Evolutionary conservation across 192 early-diverging fungal species (phyloP), one percentile per base, ranked within the genome.

Genomic region (Entomortierella parvispora): DNA sequence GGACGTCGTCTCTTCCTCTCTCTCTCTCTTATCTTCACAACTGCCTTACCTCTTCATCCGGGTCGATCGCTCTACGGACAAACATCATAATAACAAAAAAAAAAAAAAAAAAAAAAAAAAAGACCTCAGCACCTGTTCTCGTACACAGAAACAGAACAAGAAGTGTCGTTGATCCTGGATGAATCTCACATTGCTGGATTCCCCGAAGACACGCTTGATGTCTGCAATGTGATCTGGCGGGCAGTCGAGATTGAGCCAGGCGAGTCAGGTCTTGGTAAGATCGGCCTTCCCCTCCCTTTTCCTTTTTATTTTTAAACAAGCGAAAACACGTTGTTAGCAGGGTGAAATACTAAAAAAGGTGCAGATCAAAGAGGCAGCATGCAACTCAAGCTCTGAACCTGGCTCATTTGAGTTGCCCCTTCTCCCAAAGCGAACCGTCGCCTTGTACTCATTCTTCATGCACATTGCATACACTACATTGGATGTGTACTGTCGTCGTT

Each of bases 261-360:
- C 59, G 72, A 76, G 53, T 76, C 72, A 42, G 72, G 72, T 54
- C 64, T 76, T 40, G 72, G 72, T 76, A 76, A 62, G 71, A n/a
- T 51, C 10, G 2, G 7, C 2, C 22, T 32, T 34, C n/a, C 37
- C 23, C 40, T 18, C 18, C 23, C 29, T 58, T 62, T 44, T 50
- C 9, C 58, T 15, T 43, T 8, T 57, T 47, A 37, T 44, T 25
- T 57, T 34, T 54, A 4, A 29, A 26, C 28, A 18, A 22, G n/a
- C 48, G 17, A 22, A 25, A 49, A 46, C 42, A 65, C 63, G 53
- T 46, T 66, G 54, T 57, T 22, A 65, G 32, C 47, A 33, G n/a
- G n/a, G n/a, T n/a, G n/a, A n/a, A 23, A 23, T 5, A 17, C 50
- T n/a, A 29, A 55, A 34, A 52, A 33, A 28, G 61, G 29, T 26